phyloP scores from a whole-genome alignment of 805 yeast species.

The Lipomyces yamanashiensis region DNA sequence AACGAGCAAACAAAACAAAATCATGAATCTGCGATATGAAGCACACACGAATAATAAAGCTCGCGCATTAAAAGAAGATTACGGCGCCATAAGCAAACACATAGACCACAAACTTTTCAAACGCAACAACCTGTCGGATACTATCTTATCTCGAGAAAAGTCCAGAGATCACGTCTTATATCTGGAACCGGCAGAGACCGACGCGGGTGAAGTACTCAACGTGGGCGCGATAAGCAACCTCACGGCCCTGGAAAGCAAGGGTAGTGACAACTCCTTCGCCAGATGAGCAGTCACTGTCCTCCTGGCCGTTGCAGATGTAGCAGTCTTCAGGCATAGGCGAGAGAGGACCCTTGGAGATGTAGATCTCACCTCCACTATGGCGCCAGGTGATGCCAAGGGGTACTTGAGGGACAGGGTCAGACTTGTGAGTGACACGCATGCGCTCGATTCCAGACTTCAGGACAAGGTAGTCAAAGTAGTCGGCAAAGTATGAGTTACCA shows the following conservation, averaged over 20 bases:
- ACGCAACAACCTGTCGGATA: no score
- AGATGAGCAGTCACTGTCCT: slow-evolving; percentile 32
- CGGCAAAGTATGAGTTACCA: slow-evolving; percentile 57
- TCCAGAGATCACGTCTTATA: neutral
- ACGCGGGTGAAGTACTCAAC: slow-evolving; percentile 34
- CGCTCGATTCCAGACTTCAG: slow-evolving; percentile 2
- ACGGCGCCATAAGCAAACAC: no score
- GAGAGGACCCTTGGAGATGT: slow-evolving; percentile 36
- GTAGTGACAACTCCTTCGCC: slow-evolving; percentile 35
- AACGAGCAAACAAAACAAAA: neutral
- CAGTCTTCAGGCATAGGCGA: slow-evolving; percentile 31
- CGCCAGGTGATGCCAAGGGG: slow-evolving; percentile 32
- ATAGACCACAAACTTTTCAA: no score
- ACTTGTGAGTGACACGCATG: slow-evolving; percentile 35
- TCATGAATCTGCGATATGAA: no score
- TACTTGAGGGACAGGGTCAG: slow-evolving; percentile 37
- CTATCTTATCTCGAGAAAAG: no score
- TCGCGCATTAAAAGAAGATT: no score
- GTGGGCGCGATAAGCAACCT: slow-evolving; percentile 32
- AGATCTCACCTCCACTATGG: slow-evolving; percentile 32
- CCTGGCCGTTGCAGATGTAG: slow-evolving; percentile 36
- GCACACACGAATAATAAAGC: no score
- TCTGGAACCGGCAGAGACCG: slow-evolving; percentile 32
- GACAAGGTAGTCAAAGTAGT: slow-evolving; percentile 53
- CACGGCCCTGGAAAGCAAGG: slow-evolving; percentile 24